Evolutionary conservation across 2,329 filamentous ascomycete genomes (phyloP).

Genomic region (Blastomyces gilchristii): DNA sequence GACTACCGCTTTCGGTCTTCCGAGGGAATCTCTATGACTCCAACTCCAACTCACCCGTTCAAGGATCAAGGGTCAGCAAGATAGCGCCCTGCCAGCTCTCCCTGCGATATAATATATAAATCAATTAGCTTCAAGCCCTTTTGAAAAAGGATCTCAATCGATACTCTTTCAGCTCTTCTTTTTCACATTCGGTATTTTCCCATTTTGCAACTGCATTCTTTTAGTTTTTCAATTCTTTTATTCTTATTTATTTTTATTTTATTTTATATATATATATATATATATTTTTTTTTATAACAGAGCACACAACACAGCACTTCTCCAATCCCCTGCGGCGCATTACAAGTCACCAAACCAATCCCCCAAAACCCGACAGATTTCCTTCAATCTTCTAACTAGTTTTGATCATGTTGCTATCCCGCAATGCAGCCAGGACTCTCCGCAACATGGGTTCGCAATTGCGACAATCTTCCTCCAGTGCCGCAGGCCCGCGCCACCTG

Average conservation of each 20-base stretch:
- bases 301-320: neutral
- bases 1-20: neutral
- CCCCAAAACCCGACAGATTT: neutral
- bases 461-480: conserved; percentile 26
- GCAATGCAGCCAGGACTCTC: conserved; percentile 13
- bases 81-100: neutral
- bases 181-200: neutral
- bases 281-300: neutral
- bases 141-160: neutral
- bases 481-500: conserved; percentile 59
- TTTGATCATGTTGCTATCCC: conserved; percentile 11
- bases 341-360: neutral
- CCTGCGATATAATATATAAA: neutral
- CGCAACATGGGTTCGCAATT: conserved; percentile 18
- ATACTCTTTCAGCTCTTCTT: neutral
- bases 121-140: neutral
- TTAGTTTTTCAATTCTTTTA: neutral
- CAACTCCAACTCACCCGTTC: neutral
- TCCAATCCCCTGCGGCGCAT: neutral
- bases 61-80: neutral
- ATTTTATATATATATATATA: too few relatives aligned
- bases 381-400: conserved; percentile 3
- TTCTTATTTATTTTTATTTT: too few relatives aligned
- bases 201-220: neutral
- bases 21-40: neutral